Percentiles rank a stretch among this genome's conserved stretches.
These are phyloP conservation scores for Colletotrichum orchidophilum DNA, from an alignment of 2,329 filamentous ascomycete genomes.

Conservation along the genomic window DNA sequence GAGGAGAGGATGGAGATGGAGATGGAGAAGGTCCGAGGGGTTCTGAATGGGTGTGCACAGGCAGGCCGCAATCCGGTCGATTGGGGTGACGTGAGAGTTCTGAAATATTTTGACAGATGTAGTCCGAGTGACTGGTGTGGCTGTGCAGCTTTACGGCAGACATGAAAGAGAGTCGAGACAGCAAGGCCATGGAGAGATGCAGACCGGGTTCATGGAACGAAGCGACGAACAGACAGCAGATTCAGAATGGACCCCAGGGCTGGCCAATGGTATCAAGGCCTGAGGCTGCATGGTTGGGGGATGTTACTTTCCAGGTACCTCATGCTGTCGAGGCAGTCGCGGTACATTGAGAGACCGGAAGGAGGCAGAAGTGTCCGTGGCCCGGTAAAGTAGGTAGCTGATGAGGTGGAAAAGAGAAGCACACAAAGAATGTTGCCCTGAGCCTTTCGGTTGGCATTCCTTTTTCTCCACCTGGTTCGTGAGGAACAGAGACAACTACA, in stretches of 20 bases:
- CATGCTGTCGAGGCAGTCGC: neutral
- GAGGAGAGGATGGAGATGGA: too few species aligned
- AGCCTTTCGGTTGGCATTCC: neutral
- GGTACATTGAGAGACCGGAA: neutral
- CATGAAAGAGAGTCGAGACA: neutral
- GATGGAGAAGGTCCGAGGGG: neutral
- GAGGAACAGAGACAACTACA: neutral
- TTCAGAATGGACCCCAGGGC: neutral
- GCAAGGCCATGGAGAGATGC: neutral
- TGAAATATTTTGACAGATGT: conserved; percentile 2
- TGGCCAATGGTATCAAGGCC: conserved; percentile 13
- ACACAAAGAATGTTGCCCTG: neutral
- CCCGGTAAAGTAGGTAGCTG: too few species aligned
- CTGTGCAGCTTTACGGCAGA: conserved; percentile 2
- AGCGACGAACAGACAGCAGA: neutral
- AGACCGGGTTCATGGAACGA: conserved; percentile 21
- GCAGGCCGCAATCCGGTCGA: neutral
- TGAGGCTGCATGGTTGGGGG: neutral
- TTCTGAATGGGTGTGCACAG: neutral
- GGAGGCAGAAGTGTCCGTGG: neutral
- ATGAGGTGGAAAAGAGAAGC: too few species aligned
- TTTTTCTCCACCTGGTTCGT: neutral
- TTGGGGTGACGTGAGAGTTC: neutral
- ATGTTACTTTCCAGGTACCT: neutral
- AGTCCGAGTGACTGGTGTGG: conserved; percentile 14